These are phyloP conservation scores for Suhomyces kunorum DNA, from an alignment of 1,139 yeast species.

Conservation along the genomic window DNA sequence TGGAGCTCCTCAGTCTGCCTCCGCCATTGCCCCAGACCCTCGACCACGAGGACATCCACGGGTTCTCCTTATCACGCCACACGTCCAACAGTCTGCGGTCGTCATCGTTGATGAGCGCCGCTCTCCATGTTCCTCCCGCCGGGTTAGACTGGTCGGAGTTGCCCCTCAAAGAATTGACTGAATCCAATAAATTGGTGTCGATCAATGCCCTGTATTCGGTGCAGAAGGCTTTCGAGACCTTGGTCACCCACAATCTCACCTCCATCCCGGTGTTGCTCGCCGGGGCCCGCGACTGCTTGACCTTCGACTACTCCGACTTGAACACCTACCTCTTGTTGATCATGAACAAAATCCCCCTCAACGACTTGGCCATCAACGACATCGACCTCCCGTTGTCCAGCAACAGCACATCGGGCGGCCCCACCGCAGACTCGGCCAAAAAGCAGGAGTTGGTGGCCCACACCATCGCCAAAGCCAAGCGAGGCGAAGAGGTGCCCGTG, in stretches of 20 bases:
- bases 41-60: constrained; percentile 36
- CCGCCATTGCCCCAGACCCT: constrained; percentile 54
- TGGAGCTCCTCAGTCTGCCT: constrained; percentile 79
- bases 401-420: constrained; percentile 11
- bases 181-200: constrained; percentile 71
- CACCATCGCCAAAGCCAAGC: constrained; percentile 52
- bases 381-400: constrained; percentile 12
- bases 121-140: constrained; percentile 15
- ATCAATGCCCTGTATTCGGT: constrained; percentile 67
- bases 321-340: constrained; percentile 79
- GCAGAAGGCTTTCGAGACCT: constrained; percentile 82
- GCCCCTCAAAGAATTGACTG: constrained; percentile 70
- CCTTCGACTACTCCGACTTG: constrained; percentile 90
- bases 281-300: constrained; percentile 54
- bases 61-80: constrained; percentile 47
- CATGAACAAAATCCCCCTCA: constrained; percentile 59
- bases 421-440: constrained; percentile 16
- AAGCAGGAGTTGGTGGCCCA: constrained; percentile 31
- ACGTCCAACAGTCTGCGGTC: constrained; percentile 40
- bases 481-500: constrained; percentile 76
- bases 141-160: constrained; percentile 73
- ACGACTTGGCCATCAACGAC: constrained; percentile 30
- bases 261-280: constrained; percentile 73
- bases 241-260: constrained; percentile 71
- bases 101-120: constrained; percentile 19